Percentiles rank a stretch among this genome's conserved stretches.
Evolutionary conservation across 1,284 basidiomycete genomes (phyloP).

Genomic region (Cystobasidiaceae sp.): DNA sequence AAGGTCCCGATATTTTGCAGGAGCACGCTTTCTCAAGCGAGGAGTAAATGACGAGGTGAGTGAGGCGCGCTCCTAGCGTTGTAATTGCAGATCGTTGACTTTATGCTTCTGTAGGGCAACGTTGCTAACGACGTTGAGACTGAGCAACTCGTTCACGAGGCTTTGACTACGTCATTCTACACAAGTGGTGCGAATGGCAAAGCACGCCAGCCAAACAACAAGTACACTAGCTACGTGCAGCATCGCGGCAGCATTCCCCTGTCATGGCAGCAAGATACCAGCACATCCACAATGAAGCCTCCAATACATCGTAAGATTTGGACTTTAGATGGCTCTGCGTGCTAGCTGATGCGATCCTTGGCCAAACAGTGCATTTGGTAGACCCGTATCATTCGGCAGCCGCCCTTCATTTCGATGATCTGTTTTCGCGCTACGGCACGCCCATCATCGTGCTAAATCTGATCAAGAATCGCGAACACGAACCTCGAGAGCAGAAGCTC

Average conservation of each 20-base stretch:
- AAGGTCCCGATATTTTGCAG: conserved; percentile 90
- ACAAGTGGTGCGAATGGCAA: conserved; percentile 26
- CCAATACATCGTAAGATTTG: conserved; percentile 90
- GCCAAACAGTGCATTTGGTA: conserved; percentile 76
- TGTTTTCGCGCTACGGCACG: conserved; percentile 83
- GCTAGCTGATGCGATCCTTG: not conserved
- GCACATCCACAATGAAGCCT: conserved; percentile 72
- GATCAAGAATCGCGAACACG: conserved; percentile 69
- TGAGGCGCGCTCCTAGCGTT: not conserved
- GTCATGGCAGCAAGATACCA: conserved; percentile 88
- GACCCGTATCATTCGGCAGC: conserved; percentile 95
- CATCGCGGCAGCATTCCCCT: conserved; percentile 93
- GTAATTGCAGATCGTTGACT: too few relatives aligned
- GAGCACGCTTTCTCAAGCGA: conserved; percentile 88
- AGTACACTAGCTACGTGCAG: conserved; percentile 91
- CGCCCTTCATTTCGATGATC: conserved; percentile 85
- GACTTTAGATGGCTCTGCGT: not conserved
- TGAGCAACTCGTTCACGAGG: conserved; percentile 95
- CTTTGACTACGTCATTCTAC: conserved; percentile 75
- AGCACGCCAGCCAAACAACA: conserved; percentile 6
- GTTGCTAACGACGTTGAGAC: conserved; percentile 99
- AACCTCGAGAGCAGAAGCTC: conserved; percentile 87
- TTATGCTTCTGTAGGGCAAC: conserved; percentile 78
- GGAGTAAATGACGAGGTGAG: conserved; percentile 84
- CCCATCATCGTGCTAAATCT: conserved; percentile 93